Evolutionary conservation across 495 filamentous ascomycete species (phyloP).

Genomic region (Penicillium pulvis): DNA sequence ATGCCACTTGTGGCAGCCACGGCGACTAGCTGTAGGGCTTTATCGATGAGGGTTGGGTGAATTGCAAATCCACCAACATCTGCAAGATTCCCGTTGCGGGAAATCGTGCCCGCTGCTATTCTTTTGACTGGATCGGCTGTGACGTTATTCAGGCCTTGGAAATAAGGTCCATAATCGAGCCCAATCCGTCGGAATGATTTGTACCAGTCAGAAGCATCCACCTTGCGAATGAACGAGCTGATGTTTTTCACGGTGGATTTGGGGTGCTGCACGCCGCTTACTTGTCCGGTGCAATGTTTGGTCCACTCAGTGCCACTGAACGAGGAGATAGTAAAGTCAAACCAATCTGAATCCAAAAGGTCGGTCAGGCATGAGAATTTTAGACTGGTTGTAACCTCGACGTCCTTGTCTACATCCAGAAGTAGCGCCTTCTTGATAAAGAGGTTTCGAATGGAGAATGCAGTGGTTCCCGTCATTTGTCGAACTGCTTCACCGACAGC

Average conservation of each 20-base stretch:
- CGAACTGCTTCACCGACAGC: no score
- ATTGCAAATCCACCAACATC: neutral
- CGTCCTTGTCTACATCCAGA: conserved; percentile 37
- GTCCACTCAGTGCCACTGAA: conserved; percentile 42
- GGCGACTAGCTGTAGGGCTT: conserved; percentile 37
- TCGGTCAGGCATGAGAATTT: conserved; percentile 36
- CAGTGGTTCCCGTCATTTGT: no score
- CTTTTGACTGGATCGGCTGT: conserved; percentile 19
- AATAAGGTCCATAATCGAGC: conserved; percentile 37
- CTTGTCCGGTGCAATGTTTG: conserved; percentile 45
- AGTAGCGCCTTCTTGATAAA: conserved; percentile 33
- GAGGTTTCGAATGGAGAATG: conserved; percentile 2
- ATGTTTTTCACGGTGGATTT: conserved; percentile 4
- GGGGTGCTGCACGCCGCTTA: conserved; percentile 6
- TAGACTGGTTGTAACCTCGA: conserved; percentile 46
- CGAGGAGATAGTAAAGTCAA: conserved; percentile 43
- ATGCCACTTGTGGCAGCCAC: conserved; percentile 34
- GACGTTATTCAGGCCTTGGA: conserved; percentile 30
- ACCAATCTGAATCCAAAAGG: conserved; percentile 39
- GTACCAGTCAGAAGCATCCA: conserved; percentile 35
- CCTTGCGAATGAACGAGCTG: neutral
- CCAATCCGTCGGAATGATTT: conserved; percentile 33
- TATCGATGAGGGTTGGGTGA: conserved; percentile 42
- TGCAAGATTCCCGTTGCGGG: neutral
- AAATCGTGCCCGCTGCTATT: conserved; percentile 1